Evolutionary conservation across 768 basidiomycete genomes (phyloP), one percentile per base, ranked within the genome.

Genomic region (Heimioporus sp.): DNA sequence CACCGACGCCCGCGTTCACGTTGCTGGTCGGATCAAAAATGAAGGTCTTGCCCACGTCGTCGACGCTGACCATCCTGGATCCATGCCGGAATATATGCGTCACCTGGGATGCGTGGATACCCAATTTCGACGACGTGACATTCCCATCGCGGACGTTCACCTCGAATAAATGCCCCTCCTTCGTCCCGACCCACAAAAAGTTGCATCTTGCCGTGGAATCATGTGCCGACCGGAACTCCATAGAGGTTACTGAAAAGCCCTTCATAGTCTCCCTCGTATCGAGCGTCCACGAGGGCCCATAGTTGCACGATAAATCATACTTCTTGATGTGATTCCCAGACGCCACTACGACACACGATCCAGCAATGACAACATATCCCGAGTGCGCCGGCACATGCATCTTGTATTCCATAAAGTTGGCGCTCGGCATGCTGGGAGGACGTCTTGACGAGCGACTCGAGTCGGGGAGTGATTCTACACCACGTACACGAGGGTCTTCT

Each of bases 161-260:
- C 73, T 97, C 94, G 57, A 86, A 77, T 21, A 99, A 53, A 65
- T 88, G 84, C 0, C 96, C 96, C 21, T 96, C 92, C 71, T 90
- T 93, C 28, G 92, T 92, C 5, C 95, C 96, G 11, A 87, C 71
- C 95, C 95, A 98, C 2, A 93, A 60, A 49, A 81, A 76, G 30
- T 74, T 74, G 3, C 88, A 90, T 16, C 78, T 73, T 47, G 86
- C 80, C 0, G 56, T 69, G n/a, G 69, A 59, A 10, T 65, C 59
- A 2, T 56, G 59, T 2, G 77, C 76, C 0, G 86, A 79, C 15
- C 86, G 77, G 65, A 94, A 91, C 67, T 87, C 92, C 70, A 96
- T 76, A 19, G 85, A 82, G 1, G 86, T 85, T 35, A 95, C 76
- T 59, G 83, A 85, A 4, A 79, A 68, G 40, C 92, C 87, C 62